Conservation (phyloP, 1,284 basidiomycete genomes). For the Malassezia obtusa region DNA sequence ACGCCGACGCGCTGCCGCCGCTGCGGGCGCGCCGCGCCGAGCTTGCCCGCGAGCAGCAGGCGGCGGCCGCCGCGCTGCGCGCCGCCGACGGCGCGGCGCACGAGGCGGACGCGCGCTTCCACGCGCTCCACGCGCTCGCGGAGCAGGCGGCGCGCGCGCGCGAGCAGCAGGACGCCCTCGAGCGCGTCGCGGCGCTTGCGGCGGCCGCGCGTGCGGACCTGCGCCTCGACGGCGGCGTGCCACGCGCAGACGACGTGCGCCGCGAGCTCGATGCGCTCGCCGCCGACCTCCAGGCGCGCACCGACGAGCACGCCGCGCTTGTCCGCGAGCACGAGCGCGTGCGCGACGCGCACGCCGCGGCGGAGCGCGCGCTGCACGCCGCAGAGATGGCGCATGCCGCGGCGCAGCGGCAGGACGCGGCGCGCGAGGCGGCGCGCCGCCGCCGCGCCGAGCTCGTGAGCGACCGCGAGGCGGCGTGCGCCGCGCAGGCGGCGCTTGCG, state of each 20-base stretch:
- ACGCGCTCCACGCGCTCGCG: background rate
- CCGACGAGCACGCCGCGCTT: background rate
- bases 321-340: background rate
- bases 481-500: slow-evolving; percentile 33
- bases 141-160: background rate
- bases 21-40: background rate
- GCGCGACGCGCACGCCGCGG: background rate
- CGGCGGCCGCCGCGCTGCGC: background rate
- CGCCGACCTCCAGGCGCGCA: background rate
- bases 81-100: background rate
- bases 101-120: background rate
- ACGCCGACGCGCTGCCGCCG: background rate
- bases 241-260: background rate
- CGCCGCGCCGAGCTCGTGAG: slow-evolving; percentile 56
- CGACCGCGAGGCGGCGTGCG: slow-evolving; percentile 12
- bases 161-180: background rate
- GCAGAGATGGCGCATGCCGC: background rate
- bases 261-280: background rate
- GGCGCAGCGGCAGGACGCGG: background rate
- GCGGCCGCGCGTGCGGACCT: background rate
- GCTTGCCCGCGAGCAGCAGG: background rate
- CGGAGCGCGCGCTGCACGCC: background rate
- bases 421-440: background rate
- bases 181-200: background rate
- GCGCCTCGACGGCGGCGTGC: background rate